Evolutionary conservation across 441 rosid genomes (phyloP), one percentile per base, ranked within the genome.

Genomic region (Theobroma grandiflorum): DNA sequence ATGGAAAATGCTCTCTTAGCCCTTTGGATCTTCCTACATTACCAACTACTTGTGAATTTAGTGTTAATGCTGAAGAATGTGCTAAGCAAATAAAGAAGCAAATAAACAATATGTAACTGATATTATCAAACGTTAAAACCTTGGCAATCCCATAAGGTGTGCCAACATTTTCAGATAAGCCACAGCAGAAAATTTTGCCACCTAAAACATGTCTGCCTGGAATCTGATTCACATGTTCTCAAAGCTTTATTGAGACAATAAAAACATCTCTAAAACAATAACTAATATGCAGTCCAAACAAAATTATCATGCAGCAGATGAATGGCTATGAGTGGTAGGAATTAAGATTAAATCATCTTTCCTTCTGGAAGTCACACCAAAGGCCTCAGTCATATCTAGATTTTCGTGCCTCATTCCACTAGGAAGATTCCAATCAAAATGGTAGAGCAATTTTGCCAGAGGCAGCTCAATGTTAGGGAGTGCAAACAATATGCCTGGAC

Each of bases 341-440:
- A 81, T 47, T 6, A 84, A 50, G 38, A 58, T 5, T 77, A 88
- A 77, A 58, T 84, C 78, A 37, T 47, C 26, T 61, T 81, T 78
- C 37, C 83, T 84, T 58, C 84, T 75, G 2, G 40, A 57, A 2
- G 81, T 35, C 1, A 70, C 16, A 4, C 86, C 85, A n/a, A 58
- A 53, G 8, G 59, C 42, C 40, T 70, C 74, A 45, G n/a, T 69
- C 55, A 69, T 45, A 8, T 66, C 71, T 6, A 66, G 40, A 66
- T 18, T n/a, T 9, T 66, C 49, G 40, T 26, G 57, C 11, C 18
- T 6, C 57, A 22, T 45, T 22, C 57, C 74, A 22, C 9, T 12
- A 10, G 57, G 74, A 10, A 69, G 74, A 38, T 45, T 47, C 74
- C 74, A 69, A 69, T 45, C 74, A 22, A 69, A 69, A 69, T 69